Evolutionary conservation across 257 asterid genomes (phyloP).

Genomic region (Solanum peruvianum): DNA sequence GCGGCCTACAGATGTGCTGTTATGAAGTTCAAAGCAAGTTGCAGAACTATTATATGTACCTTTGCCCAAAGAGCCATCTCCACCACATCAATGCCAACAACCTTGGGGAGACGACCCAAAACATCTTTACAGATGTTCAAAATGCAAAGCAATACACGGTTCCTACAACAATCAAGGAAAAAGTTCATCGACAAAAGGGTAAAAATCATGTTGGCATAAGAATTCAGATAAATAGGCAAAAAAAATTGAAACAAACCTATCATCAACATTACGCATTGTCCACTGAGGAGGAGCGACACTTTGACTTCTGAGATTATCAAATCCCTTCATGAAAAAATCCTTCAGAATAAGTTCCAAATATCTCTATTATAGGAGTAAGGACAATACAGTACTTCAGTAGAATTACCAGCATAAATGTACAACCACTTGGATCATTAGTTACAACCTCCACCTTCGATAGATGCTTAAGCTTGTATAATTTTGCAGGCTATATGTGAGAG

Average conservation of each 20-base stretch:
- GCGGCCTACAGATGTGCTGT: not conserved
- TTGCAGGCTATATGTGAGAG: conserved; percentile 49
- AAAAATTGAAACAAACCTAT: conserved; percentile 38
- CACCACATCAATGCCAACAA: conserved; percentile 91
- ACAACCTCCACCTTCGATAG: conserved; percentile 91
- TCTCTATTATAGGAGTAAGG: not conserved
- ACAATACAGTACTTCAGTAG: not conserved
- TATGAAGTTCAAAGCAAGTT: not conserved
- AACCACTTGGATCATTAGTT: conserved; percentile 93
- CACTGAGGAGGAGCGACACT: conserved; percentile 99
- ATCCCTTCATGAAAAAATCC: conserved; percentile 50
- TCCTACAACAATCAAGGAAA: conserved; percentile 34
- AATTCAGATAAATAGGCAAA: not conserved
- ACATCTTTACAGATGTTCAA: conserved; percentile 77
- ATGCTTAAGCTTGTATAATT: conserved; percentile 89
- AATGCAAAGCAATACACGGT: conserved; percentile 71
- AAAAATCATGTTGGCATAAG: not conserved
- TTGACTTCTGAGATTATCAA: conserved; percentile 89
- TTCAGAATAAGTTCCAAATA: not conserved
- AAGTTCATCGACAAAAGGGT: not conserved
- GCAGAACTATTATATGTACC: conserved; percentile 32
- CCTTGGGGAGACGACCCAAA: conserved; percentile 82
- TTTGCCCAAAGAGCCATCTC: conserved; percentile 99
- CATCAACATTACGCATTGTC: conserved; percentile 97
- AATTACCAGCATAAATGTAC: conserved; percentile 87